These are phyloP conservation scores for Porphyrellus cyaneotinctus DNA, from an alignment of 768 basidiomycete genomes.

Conservation along the genomic window DNA sequence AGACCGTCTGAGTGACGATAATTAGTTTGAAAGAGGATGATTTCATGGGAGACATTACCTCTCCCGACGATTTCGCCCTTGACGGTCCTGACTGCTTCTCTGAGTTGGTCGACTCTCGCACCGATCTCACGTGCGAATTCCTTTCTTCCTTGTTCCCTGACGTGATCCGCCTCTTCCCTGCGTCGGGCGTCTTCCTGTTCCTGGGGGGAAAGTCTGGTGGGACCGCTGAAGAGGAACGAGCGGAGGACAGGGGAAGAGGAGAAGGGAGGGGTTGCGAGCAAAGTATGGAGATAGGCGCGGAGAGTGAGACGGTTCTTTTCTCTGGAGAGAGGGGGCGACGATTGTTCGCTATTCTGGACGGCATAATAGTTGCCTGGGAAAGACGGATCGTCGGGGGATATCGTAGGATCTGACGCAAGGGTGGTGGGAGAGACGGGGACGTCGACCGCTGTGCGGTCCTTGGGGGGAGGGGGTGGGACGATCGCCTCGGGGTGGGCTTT, in stretches of 20 bases:
- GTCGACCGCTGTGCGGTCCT: conserved; percentile 74
- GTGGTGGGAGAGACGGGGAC: conserved; percentile 31
- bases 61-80: conserved; percentile 92
- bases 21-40: conserved; percentile 3
- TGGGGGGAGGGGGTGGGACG: conserved; percentile 80
- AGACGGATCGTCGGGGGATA: conserved; percentile 45
- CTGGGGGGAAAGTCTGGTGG: conserved; percentile 60
- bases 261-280: conserved; percentile 68
- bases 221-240: conserved; percentile 79
- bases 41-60: conserved; percentile 40
- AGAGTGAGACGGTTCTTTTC: conserved; percentile 96
- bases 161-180: conserved; percentile 84
- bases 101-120: conserved; percentile 76
- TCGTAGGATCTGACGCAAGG: neutral
- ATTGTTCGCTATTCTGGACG: neutral
- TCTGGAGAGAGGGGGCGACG: conserved; percentile 55
- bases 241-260: conserved; percentile 81
- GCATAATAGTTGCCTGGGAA: conserved; percentile 45
- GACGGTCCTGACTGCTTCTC: conserved; percentile 79
- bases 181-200: conserved; percentile 76
- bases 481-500: conserved; percentile 80
- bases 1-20: conserved; percentile 69
- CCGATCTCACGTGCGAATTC: conserved; percentile 86
- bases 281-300: conserved; percentile 82
- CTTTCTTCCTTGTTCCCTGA: conserved; percentile 83